Evolutionary conservation across 179 eudicot species (phyloP).

Genomic region (Silene noctiflora): DNA sequence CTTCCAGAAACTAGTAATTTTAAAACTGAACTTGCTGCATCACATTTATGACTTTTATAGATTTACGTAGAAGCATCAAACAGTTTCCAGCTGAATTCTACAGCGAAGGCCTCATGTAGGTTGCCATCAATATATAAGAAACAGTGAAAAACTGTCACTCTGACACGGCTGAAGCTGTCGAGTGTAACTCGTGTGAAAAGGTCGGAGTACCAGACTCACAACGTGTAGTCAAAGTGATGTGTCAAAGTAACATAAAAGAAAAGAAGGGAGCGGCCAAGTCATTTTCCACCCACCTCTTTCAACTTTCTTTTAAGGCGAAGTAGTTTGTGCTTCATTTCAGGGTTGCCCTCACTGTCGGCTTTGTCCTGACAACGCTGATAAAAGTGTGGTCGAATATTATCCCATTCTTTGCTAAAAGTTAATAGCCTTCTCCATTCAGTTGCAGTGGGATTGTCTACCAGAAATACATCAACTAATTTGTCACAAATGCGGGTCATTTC

Average conservation of each 20-base stretch:
- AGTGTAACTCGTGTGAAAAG: neutral
- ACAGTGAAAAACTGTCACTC: neutral
- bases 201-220: neutral
- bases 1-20: neutral
- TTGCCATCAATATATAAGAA: neutral
- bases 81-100: neutral
- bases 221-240: neutral
- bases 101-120: neutral
- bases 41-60: neutral
- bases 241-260: neutral
- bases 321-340: slow-evolving; percentile 69
- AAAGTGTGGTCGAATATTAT: slow-evolving; percentile 62
- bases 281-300: slow-evolving; percentile 59
- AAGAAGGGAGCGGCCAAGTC: neutral
- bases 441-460: slow-evolving; percentile 88
- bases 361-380: slow-evolving; percentile 69
- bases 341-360: slow-evolving; percentile 69
- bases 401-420: slow-evolving; percentile 77
- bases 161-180: neutral
- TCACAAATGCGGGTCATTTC: slow-evolving; percentile 74
- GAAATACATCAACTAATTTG: slow-evolving; percentile 74
- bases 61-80: neutral
- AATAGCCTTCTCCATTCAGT: slow-evolving; percentile 86
- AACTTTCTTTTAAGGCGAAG: slow-evolving; percentile 80
- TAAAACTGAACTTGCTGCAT: neutral